Conservation (phyloP, 495 filamentous ascomycete species). For the Penicillium longicatenatum region DNA sequence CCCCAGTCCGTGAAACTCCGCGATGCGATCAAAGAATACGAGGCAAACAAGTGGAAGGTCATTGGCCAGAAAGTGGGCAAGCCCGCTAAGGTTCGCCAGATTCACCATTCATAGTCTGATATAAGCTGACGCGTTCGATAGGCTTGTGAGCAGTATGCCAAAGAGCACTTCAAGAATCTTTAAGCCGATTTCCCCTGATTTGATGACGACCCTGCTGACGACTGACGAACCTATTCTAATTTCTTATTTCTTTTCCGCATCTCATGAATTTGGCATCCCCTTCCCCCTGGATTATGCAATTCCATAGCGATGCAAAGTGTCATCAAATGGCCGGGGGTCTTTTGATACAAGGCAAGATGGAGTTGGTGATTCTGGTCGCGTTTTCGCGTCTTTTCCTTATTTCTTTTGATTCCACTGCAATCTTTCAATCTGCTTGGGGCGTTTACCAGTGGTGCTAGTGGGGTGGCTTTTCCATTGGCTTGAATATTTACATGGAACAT, state of each 20-base stretch:
- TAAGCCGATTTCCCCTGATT: slow-evolving; percentile 17
- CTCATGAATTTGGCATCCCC: slow-evolving; percentile 41
- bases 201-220: slow-evolving; percentile 33
- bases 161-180: slow-evolving; percentile 81
- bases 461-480: slow-evolving; percentile 33
- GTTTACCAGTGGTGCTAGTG: slow-evolving; percentile 16
- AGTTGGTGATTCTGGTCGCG: slow-evolving; percentile 31
- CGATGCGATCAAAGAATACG: slow-evolving; percentile 97
- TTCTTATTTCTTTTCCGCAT: slow-evolving; percentile 25
- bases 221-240: slow-evolving; percentile 36
- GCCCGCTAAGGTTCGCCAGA: slow-evolving; percentile 78
- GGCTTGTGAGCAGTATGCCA: slow-evolving; percentile 98
- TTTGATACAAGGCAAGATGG: slow-evolving; percentile 33
- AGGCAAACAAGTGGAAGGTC: slow-evolving; percentile 96
- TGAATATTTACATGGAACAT: slow-evolving; percentile 24
- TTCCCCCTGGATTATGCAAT: slow-evolving; percentile 37
- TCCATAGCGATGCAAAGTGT: slow-evolving; percentile 35
- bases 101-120: slow-evolving; percentile 14
- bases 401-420: background rate
- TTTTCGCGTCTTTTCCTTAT: slow-evolving; percentile 16
- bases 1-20: slow-evolving; percentile 78
- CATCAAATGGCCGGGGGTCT: slow-evolving; percentile 23
- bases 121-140: slow-evolving; percentile 32
- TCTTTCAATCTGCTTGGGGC: slow-evolving; percentile 15
- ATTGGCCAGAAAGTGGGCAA: slow-evolving; percentile 97